Base-by-base conservation (phyloP, 2,329 filamentous ascomycete species). In the Fusarium lateritium region DNA sequence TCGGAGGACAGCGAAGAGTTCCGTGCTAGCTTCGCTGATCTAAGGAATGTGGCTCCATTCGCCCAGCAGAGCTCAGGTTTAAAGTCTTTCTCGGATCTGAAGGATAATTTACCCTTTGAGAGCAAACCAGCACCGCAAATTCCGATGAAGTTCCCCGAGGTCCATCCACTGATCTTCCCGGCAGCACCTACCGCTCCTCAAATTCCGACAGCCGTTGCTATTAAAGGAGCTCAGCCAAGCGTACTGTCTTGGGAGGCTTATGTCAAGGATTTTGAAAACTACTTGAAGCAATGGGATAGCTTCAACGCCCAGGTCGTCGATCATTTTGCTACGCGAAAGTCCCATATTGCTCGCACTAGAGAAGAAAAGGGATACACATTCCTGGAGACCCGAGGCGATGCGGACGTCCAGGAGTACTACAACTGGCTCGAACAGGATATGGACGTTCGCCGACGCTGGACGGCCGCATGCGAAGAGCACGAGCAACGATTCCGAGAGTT, bases 361-460 rank as follows among this genome's bases (percentile, higher is more conserved):
- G 71, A 77, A 42, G 74, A 79, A 21, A 83, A 84, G 53, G 84
- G 83, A 13, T 79, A 81, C 40, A 73, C 72, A 2, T 88, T 86
- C 77, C 74, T 88, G 19, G 79, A 79, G 31, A 72, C 78, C 10
- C 75, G 76, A 2, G 77, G 83, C 24, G 80, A 85, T 39, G 67
- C 71, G 2, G 88, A 86, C 0, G 82, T 90, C 24, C 76, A 81
- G 17, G 84, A 86, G 56, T 94, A 94, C 75, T 76, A 88, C 60
- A 80, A 80, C 38, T 88, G 86, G 75, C 79, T 91, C 56, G 85
- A 86, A 68, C 87, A 92, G 77, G 92, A 94, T 74, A 85, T 88
- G 67, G 81, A 83, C 47, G 86, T 92, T 7, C 82, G 89, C 57
- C 83, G 83, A 72, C 84, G 85, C 57, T 93, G 91, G 90, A 79